Evolutionary conservation across 345 rosid genomes (phyloP), one percentile per base, ranked within the genome.

Genomic region (Citrus hindsii): DNA sequence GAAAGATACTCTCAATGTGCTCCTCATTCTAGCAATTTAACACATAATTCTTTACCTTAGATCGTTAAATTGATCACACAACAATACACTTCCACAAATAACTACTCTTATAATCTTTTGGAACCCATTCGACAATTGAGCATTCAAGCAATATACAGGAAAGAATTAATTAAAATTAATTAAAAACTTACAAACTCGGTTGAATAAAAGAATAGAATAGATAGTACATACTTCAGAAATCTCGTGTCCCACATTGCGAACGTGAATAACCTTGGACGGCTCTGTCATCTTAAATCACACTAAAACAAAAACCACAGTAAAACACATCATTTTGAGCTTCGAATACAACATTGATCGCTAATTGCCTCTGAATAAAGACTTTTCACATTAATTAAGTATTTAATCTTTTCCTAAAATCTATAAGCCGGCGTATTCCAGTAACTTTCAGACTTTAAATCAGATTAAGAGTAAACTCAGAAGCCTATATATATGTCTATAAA

Each of bases 201-300:
- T 38, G 55, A 25, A 61, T 9, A 66, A 13, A 27, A 60, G 42
- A 21, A 51, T 25, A 35, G 80, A 58, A 59, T 67, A 75, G 71
- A 64, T 74, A 60, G 76, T 30, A 51, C 27, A 66, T 89, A 95
- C 99, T 89, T 96, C 98, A 75, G 99, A 91, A 82, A 96, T 94
- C 82, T 92, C 98, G 81, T 92, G 98, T 33, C 98, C 99, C 30
- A 96, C 98, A 77, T 96, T 96, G 70, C 99, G 99, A 80, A 94
- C 97, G 65, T 96, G 99, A 80, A 96, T 89, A 65, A 96, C 99
- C 87, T 96, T 96, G 48, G 99, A 96, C 51, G 98, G 92, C 58
- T 96, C 99, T 21, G 95, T 79, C 98, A 96, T 96, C 78, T 66
- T 22, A 68, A 72, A 78, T 71, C 75, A 72, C 78, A 67, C 84